A percentile compares a stretch with the other conserved stretches of the same genome.
phyloP scores from a whole-genome alignment of 1,284 basidiomycete species.

The Apiotrichum akiyoshidainum region DNA sequence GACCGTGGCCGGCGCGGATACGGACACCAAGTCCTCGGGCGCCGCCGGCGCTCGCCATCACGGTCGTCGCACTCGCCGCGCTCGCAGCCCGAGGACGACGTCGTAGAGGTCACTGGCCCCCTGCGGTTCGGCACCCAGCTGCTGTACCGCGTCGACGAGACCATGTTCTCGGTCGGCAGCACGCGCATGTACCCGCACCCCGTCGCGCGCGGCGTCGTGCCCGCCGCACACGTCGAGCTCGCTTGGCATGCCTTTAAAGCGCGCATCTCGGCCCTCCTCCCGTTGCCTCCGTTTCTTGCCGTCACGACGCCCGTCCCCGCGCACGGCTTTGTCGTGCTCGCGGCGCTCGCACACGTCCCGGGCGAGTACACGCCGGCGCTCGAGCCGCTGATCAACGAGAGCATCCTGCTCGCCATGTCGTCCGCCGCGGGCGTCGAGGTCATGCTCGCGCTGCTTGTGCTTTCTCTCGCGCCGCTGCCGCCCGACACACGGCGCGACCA shows the following conservation, averaged over 20 bases:
- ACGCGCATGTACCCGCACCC: conserved; percentile 25
- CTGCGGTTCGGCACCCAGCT: conserved; percentile 8
- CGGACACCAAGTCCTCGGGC: background rate
- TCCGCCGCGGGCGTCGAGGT: conserved; percentile 27
- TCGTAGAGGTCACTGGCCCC: conserved; percentile 8
- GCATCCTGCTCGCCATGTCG: conserved; percentile 25
- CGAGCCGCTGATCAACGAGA: conserved; percentile 23
- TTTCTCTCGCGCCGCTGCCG: conserved; percentile 21
- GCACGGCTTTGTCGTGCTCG: conserved; percentile 34
- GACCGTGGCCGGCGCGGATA: background rate
- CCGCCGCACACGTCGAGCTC: conserved; percentile 26
- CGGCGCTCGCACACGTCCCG: conserved; percentile 27
- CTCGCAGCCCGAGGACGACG: background rate
- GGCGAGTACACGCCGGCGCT: conserved; percentile 8
- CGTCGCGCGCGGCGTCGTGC: conserved; percentile 18
- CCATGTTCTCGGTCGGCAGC: conserved; percentile 18
- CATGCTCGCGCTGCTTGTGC: conserved; percentile 32
- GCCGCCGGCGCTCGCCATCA: too few relatives aligned
- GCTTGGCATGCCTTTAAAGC: conserved; percentile 37
- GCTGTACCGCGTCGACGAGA: conserved; percentile 22
- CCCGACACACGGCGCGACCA: background rate
- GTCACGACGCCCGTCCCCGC: conserved; percentile 25
- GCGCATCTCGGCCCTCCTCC: conserved; percentile 27
- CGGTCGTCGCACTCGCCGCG: too few relatives aligned
- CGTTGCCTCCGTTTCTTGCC: conserved; percentile 31